phyloP scores from a whole-genome alignment of 345 rosid species.

The Lepidium africanum region DNA sequence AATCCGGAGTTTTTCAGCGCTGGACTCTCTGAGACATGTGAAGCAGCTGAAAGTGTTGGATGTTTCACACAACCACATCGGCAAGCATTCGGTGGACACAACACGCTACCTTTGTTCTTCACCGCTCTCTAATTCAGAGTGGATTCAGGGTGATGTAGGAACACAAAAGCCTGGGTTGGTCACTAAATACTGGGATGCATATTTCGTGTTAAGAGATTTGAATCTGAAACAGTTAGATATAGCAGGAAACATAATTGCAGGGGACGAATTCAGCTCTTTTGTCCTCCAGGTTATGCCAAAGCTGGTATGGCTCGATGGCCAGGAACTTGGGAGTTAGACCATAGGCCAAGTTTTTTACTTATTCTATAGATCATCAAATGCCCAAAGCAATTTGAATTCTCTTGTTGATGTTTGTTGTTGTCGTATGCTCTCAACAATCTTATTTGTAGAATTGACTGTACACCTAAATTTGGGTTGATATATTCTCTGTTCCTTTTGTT shows the following conservation, averaged over 20 bases:
- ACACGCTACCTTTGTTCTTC: conserved; percentile 61
- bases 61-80: conserved; percentile 84
- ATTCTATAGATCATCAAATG: background rate
- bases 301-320: conserved; percentile 63
- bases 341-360: background rate
- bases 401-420: conserved; percentile 1
- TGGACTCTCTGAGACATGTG: conserved; percentile 64
- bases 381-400: background rate
- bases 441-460: background rate
- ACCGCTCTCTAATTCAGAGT: conserved; percentile 62
- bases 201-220: conserved; percentile 44
- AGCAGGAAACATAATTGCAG: conserved; percentile 52
- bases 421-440: background rate
- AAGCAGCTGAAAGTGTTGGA: conserved; percentile 58
- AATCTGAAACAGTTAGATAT: conserved; percentile 60
- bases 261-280: conserved; percentile 48
- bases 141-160: conserved; percentile 32
- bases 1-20: conserved; percentile 56
- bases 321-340: conserved; percentile 20
- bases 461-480: background rate
- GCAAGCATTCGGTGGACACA: conserved; percentile 74
- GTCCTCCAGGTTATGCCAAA: conserved; percentile 50
- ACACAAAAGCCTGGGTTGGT: conserved; percentile 4
- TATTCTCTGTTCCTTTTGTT: background rate
- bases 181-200: conserved; percentile 64